Evolutionary conservation across 192 early-diverging fungal genomes (phyloP).

Genomic region (Radiomyces spectabilis): DNA sequence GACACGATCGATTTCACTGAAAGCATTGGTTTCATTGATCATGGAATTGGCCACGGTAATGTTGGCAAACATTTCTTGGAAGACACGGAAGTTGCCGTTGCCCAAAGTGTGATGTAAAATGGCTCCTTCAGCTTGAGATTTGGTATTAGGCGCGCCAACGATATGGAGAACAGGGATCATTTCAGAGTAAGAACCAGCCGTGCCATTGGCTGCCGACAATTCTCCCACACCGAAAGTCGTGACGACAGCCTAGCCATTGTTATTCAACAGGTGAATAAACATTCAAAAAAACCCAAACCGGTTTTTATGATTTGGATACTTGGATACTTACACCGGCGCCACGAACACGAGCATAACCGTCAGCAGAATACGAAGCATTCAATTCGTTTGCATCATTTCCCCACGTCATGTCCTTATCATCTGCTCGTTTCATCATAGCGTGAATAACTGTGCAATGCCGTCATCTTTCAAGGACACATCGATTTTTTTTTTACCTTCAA

Average conservation of each 20-base stretch:
- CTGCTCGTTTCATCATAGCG: constrained; percentile 4
- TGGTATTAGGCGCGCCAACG: constrained; percentile 38
- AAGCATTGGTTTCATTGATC: constrained; percentile 25
- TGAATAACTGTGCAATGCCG: not conserved
- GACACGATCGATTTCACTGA: constrained; percentile 34
- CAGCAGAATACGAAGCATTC: constrained; percentile 37
- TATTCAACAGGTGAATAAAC: no score
- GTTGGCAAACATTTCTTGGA: constrained; percentile 30
- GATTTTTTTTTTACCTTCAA: constrained; percentile 14
- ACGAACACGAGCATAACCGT: constrained; percentile 39
- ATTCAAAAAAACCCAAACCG: no score
- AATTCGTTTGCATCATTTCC: constrained; percentile 39
- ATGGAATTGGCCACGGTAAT: constrained; percentile 33
- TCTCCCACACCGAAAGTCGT: constrained; percentile 46
- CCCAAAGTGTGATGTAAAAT: constrained; percentile 43
- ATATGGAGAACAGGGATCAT: constrained; percentile 46
- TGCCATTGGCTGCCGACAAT: constrained; percentile 33
- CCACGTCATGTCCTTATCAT: constrained; percentile 32
- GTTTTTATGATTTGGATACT: no score
- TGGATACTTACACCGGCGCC: constrained; percentile 33
- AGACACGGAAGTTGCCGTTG: constrained; percentile 44
- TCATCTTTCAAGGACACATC: not conserved
- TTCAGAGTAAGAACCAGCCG: constrained; percentile 40
- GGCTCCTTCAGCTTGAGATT: constrained; percentile 36
- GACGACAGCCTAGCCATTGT: constrained; percentile 22